These are phyloP conservation scores for Candida railenensis DNA, from an alignment of 805 yeast genomes.

Conservation along the genomic window DNA sequence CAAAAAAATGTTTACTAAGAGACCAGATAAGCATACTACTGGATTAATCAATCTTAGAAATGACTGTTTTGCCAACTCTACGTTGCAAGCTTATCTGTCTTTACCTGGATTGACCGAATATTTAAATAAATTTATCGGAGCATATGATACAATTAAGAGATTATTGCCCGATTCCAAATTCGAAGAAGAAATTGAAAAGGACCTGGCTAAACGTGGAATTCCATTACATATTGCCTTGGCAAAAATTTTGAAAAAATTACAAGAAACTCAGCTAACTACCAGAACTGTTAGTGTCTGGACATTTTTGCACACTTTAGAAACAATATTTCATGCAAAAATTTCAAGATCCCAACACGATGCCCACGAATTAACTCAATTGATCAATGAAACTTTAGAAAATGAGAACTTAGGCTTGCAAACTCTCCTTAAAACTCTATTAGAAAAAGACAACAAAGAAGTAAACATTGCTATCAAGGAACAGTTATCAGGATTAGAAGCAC, in stretches of 20 bases:
- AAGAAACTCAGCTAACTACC: conserved; percentile 55
- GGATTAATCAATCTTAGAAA: conserved; percentile 81
- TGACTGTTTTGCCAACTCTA: conserved; percentile 91
- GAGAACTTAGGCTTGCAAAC: conserved; percentile 52
- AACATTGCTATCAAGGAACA: conserved; percentile 6
- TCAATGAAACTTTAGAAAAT: conserved; percentile 72
- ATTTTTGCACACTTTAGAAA: conserved; percentile 69
- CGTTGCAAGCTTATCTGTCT: conserved; percentile 75
- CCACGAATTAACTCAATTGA: conserved; percentile 81
- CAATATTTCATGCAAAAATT: conserved; percentile 67
- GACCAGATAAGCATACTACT: conserved; percentile 75
- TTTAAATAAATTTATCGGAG: conserved; percentile 41
- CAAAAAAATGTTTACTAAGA: conserved; percentile 41
- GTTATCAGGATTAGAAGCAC: conserved; percentile 32
- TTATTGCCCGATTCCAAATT: conserved; percentile 10
- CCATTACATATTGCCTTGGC: conserved; percentile 61
- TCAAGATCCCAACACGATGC: conserved; percentile 89
- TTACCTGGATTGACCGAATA: conserved; percentile 60
- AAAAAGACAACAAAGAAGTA: conserved; percentile 4
- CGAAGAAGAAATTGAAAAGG: conserved; percentile 6
- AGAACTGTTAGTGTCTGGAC: conserved; percentile 75
- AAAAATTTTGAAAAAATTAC: conserved; percentile 52
- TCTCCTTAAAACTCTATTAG: conserved; percentile 22
- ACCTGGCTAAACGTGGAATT: conserved; percentile 21
- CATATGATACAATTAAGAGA: conserved; percentile 21